phyloP scores from a whole-genome alignment of 257 asterid genomes.

The Nicotiana benthamiana region DNA sequence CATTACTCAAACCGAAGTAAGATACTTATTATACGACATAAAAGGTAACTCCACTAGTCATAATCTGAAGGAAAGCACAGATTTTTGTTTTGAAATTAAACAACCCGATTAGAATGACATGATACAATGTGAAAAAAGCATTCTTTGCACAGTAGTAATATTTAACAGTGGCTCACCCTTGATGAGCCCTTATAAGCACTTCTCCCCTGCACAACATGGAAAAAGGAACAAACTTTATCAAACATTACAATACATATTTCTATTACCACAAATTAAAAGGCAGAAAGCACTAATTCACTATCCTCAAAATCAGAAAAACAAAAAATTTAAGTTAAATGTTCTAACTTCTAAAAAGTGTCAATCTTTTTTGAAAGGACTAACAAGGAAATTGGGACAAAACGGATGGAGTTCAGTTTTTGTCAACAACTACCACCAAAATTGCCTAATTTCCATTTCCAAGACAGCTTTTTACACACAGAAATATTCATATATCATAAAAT shows the following conservation, averaged over 20 bases:
- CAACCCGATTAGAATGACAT: background rate
- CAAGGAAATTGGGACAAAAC: no score
- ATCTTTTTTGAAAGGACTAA: no score
- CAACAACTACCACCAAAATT: background rate
- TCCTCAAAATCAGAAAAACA: background rate
- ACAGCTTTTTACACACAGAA: background rate
- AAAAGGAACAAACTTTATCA: background rate
- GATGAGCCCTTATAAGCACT: slow-evolving; percentile 33
- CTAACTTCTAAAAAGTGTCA: no score
- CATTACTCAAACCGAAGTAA: background rate
- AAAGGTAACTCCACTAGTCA: background rate
- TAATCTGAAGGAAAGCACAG: background rate
- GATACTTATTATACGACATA: background rate
- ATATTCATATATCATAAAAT: background rate
- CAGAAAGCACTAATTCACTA: background rate
- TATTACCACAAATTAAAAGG: background rate
- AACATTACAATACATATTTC: background rate
- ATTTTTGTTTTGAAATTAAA: background rate
- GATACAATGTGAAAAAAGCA: background rate
- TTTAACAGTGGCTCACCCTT: slow-evolving; percentile 30
- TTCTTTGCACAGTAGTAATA: background rate
- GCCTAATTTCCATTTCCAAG: background rate
- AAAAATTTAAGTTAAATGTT: no score
- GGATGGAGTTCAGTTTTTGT: background rate
- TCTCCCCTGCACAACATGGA: slow-evolving; percentile 38